phyloP scores from a whole-genome alignment of 176 grass and related monocot species.

The Calamus simplicifolius region DNA sequence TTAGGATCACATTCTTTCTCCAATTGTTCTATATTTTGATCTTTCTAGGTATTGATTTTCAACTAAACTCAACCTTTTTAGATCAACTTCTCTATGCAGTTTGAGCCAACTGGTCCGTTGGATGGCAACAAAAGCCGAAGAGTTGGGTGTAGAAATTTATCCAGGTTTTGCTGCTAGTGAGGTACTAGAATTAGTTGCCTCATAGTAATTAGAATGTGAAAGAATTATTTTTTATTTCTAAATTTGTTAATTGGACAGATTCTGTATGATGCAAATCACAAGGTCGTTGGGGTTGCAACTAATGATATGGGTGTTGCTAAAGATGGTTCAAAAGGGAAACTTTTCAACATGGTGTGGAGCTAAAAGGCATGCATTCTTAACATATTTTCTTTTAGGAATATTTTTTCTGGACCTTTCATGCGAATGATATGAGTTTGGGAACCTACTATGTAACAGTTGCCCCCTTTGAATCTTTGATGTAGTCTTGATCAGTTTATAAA shows the following conservation, averaged over 20 bases:
- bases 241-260: slow-evolving; percentile 55
- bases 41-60: no score
- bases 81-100: slow-evolving; percentile 15
- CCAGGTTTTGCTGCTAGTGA: slow-evolving; percentile 98
- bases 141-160: slow-evolving; percentile 97
- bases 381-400: neutral
- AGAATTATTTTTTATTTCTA: slow-evolving; percentile 29
- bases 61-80: no score
- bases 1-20: no score
- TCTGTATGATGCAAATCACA: slow-evolving; percentile 83
- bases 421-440: no score
- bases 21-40: no score
- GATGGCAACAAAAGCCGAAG: slow-evolving; percentile 86
- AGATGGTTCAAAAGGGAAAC: slow-evolving; percentile 88
- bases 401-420: no score
- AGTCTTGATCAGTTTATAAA: no score
- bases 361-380: slow-evolving; percentile 50
- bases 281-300: slow-evolving; percentile 71
- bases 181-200: slow-evolving; percentile 38
- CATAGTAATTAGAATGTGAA: slow-evolving; percentile 14
- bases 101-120: slow-evolving; percentile 84
- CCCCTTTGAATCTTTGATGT: no score
- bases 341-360: slow-evolving; percentile 83
- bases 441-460: no score
- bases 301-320: slow-evolving; percentile 97